Evolutionary conservation across 305 asterid genomes (phyloP).

Genomic region (Euphrasia arctica): DNA sequence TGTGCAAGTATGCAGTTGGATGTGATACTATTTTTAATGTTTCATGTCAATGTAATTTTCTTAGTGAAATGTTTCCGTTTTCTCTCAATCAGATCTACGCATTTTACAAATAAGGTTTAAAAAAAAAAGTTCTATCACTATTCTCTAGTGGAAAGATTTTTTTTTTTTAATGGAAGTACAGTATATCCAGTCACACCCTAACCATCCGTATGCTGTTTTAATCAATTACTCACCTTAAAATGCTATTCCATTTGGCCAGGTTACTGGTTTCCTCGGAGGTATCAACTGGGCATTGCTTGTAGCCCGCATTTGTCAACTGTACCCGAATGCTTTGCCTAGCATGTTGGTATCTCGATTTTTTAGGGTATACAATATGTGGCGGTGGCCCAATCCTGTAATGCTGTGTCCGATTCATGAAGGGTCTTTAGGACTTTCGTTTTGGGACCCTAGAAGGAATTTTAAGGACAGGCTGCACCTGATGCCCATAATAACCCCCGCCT

Average conservation of each 20-base stretch:
- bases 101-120: no score
- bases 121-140: no score
- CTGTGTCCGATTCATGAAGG: slow-evolving; percentile 85
- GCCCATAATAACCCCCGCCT: slow-evolving; percentile 98
- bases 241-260: slow-evolving; percentile 42
- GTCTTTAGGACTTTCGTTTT: slow-evolving; percentile 70
- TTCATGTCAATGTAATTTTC: no score
- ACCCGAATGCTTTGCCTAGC: slow-evolving; percentile 93
- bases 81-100: no score
- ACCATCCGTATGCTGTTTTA: no score
- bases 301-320: slow-evolving; percentile 94
- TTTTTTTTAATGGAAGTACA: no score
- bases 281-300: slow-evolving; percentile 98
- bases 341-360: slow-evolving; percentile 96
- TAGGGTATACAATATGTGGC: slow-evolving; percentile 86
- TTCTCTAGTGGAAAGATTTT: no score
- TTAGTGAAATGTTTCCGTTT: no score
- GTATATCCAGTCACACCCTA: no score
- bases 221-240: no score
- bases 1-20: no score
- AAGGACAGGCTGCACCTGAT: slow-evolving; percentile 78
- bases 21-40: no score
- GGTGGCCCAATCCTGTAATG: slow-evolving; percentile 99
- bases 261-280: slow-evolving; percentile 94
- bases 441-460: slow-evolving; percentile 93